A percentile compares a stretch with the other conserved stretches of the same genome.
phyloP scores from a whole-genome alignment of 2,329 filamentous ascomycete genomes.

The Dactylellina parvicollis region DNA sequence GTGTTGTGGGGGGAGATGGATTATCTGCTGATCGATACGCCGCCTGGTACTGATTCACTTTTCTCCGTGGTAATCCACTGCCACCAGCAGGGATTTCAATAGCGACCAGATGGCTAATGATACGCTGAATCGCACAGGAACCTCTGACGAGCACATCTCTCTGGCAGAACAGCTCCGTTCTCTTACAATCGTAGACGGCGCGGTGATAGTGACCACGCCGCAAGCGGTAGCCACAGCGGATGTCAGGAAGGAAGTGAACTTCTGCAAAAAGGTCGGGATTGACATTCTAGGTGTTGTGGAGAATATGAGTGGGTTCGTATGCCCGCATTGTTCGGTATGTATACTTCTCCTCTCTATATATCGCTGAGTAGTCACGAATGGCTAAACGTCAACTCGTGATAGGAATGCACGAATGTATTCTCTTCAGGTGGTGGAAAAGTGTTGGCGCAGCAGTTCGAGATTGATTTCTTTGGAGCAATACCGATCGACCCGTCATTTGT shows the following conservation, averaged over 20 bases:
- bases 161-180: slow-evolving; percentile 84
- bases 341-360: slow-evolving; percentile 55
- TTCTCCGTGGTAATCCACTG: too few species aligned
- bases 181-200: slow-evolving; percentile 76
- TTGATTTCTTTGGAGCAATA: slow-evolving; percentile 84
- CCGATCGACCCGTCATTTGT: slow-evolving; percentile 95
- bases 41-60: slow-evolving; percentile 73
- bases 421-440: slow-evolving; percentile 86
- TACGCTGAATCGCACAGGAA: slow-evolving; percentile 62
- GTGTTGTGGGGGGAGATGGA: slow-evolving; percentile 89
- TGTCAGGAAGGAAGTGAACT: slow-evolving; percentile 93
- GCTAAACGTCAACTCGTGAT: too few species aligned
- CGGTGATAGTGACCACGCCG: slow-evolving; percentile 94
- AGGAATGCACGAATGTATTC: slow-evolving; percentile 92
- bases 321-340: slow-evolving; percentile 71
- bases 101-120: not conserved
- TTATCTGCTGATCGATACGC: slow-evolving; percentile 93
- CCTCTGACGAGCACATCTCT: slow-evolving; percentile 96
- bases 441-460: slow-evolving; percentile 86
- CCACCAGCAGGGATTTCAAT: too few species aligned
- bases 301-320: slow-evolving; percentile 96
- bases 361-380: too few species aligned
- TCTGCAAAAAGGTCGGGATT: slow-evolving; percentile 84
- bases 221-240: slow-evolving; percentile 94
- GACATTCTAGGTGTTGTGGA: slow-evolving; percentile 87